Evolutionary conservation across 805 yeast species (phyloP), one percentile per base, ranked within the genome.

Genomic region (Saccharomycopsis capsularis): DNA sequence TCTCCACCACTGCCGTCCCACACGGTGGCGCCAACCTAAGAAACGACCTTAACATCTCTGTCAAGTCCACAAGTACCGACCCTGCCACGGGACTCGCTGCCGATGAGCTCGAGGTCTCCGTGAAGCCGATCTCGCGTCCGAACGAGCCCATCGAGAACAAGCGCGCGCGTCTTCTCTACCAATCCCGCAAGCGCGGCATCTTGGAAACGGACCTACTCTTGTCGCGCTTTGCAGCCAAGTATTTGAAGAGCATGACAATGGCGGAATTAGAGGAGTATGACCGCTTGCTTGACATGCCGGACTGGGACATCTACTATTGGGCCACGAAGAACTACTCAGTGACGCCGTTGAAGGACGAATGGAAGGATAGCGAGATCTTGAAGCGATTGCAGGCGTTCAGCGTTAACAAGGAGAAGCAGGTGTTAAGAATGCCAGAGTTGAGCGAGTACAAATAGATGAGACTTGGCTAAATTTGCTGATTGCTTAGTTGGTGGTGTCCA

Each of bases 241-340:
- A 85, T 60, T 69, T 93, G 55, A 65, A 73, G 35, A 60, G 62
- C 0, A 75, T 93, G 71, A 70, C 74, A 11, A 65, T 68, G 52
- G 82, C 73, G 47, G 84, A 88, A 66, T 69, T 93, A 47, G 83
- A 79, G 42, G 98, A 93, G 64, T 93, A 87, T 64, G 97, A 91
- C 61, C 63, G 73, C 50, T 67, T 93, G 50, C 73, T 93, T 61
- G 95, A 93, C 64, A 95, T 91, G 66, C 78, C 91, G n/a, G 99
- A 93, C 66, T 93, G 99, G 99, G 99, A 93, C 65, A 90, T 93
- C 53, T 93, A 87, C 66, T 93, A 93, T 69, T 91, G 99, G 99
- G 95, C 95, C 23, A 88, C 97, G 2, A 78, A 77, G 56, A 87
- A 90, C 63, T 85, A 68, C 59, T 80, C 78, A 32, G 79, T 85